Evolutionary conservation across 805 yeast genomes (phyloP).

Genomic region (Lipomyces spencermartinsiae): DNA sequence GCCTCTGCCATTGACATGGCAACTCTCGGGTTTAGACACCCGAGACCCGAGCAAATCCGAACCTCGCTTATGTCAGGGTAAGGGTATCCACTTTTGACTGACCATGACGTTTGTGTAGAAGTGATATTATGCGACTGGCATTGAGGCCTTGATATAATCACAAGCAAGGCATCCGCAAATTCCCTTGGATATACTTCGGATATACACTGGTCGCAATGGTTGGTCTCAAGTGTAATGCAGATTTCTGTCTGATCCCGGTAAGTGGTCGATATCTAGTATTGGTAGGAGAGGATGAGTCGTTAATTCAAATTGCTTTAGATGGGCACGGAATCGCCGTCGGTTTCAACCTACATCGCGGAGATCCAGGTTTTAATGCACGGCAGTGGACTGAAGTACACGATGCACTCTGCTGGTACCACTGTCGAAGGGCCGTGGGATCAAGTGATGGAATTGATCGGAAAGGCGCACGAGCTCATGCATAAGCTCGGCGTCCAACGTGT

Average conservation of each 20-base stretch:
- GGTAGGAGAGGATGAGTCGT: neutral
- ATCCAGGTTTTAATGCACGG: conserved; percentile 68
- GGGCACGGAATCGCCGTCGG: conserved; percentile 80
- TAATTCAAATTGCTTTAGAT: conserved; percentile 51
- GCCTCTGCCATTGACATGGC: no score
- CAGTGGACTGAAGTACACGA: conserved; percentile 67
- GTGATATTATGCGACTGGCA: no score
- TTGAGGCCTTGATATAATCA: no score
- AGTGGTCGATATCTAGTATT: conserved; percentile 42
- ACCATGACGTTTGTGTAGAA: no score
- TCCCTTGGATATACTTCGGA: neutral
- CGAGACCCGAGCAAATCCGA: no score
- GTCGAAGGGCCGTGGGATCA: conserved; percentile 92
- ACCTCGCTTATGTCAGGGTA: no score
- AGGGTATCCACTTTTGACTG: no score
- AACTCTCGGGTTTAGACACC: no score
- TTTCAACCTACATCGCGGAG: conserved; percentile 77
- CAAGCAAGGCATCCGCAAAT: neutral
- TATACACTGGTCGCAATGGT: conserved; percentile 6
- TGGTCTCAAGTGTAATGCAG: conserved; percentile 67
- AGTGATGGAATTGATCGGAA: conserved; percentile 79
- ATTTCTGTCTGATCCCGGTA: conserved; percentile 83
- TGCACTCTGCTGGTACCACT: conserved; percentile 93
- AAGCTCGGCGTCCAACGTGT: conserved; percentile 74
- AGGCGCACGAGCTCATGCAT: conserved; percentile 75